Evolutionary conservation across 192 early-diverging fungal genomes (phyloP), one percentile per base, ranked within the genome.

Genomic region (Podila horticola): DNA sequence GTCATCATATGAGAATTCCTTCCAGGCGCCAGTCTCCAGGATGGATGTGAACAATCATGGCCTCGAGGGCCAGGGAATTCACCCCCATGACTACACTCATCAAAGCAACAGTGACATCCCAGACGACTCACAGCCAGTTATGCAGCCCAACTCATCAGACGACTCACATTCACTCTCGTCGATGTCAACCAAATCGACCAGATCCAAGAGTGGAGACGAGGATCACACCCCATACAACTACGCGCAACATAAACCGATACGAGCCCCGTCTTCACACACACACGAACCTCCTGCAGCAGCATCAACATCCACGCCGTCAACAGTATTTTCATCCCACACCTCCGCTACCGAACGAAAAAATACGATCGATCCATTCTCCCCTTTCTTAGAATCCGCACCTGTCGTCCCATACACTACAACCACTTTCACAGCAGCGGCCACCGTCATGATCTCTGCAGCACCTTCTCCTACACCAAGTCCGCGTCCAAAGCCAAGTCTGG

Each of bases 81-180:
- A 29, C 38, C 34, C 28, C 13, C 33, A 33, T 20, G 3, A 8
- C 22, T 33, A 59, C 26, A 38, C 9, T 26, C 33, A 19, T 26
- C 52, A 52, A n/a, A 48, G 34, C 7, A 24, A 38, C 36, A 24
- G n/a, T 13, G 57, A 22, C 33, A 30, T 52, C 34, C 19, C 57
- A 26, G 29, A 52, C 51, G 67, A 69, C 5, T 45, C 38, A n/a
- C 38, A 34, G 17, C 74, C 74, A 28, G 50, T 41, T 20, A 58
- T 64, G 62, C 74, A 75, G 52, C 74, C 74, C n/a, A 75, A 75
- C 41, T 69, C 74, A 1, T 75, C 67, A 3, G 74, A 69, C 13
- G 67, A 65, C 9, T 74, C 65, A 31, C 55, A 38, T 17, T 75
- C 74, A 1, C 59, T 75, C 13, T 68, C 66, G 19, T 75, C 74